These are phyloP conservation scores for Astrothelium subdiscretum DNA, from an alignment of 495 filamentous ascomycete genomes.

Conservation along the genomic window DNA sequence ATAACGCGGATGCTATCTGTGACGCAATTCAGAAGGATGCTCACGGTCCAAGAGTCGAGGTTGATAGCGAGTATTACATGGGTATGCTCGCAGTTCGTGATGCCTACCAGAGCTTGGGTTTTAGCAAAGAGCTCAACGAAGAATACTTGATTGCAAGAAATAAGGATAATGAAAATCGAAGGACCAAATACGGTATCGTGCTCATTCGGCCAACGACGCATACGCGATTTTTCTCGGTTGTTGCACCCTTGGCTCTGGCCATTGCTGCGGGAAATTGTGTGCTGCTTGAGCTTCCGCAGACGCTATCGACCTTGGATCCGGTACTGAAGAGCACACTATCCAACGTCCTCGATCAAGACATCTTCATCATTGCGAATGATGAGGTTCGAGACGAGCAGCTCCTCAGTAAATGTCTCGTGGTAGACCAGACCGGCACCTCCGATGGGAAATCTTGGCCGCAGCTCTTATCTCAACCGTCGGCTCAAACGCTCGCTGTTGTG, in stretches of 20 bases:
- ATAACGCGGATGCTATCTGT: constrained; percentile 25
- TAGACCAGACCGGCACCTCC: constrained; percentile 13
- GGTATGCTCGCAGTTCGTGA: constrained; percentile 33
- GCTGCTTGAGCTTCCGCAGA: constrained; percentile 37
- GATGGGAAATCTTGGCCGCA: constrained; percentile 4
- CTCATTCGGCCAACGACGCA: constrained; percentile 39
- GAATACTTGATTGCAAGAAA: constrained; percentile 41
- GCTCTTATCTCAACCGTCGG: constrained; percentile 24
- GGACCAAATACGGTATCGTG: constrained; percentile 34
- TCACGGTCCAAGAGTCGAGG: constrained; percentile 27
- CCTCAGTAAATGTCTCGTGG: constrained; percentile 3
- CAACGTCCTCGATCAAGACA: constrained; percentile 34
- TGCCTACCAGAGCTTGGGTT: constrained; percentile 32
- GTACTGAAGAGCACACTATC: constrained; percentile 33
- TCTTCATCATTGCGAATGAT: constrained; percentile 26
- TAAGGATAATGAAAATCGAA: constrained; percentile 23
- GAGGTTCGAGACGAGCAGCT: constrained; percentile 2
- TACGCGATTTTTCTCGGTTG: constrained; percentile 37
- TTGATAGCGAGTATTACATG: constrained; percentile 32
- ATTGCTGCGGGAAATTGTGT: constrained; percentile 43
- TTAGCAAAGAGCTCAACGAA: constrained; percentile 29
- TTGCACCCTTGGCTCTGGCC: constrained; percentile 37
- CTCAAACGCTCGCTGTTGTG: constrained; percentile 37
- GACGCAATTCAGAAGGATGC: constrained; percentile 33
- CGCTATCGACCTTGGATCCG: constrained; percentile 19